Evolutionary conservation across 495 filamentous ascomycete genomes (phyloP), one percentile per base, ranked within the genome.

Genomic region (Podospora comata): DNA sequence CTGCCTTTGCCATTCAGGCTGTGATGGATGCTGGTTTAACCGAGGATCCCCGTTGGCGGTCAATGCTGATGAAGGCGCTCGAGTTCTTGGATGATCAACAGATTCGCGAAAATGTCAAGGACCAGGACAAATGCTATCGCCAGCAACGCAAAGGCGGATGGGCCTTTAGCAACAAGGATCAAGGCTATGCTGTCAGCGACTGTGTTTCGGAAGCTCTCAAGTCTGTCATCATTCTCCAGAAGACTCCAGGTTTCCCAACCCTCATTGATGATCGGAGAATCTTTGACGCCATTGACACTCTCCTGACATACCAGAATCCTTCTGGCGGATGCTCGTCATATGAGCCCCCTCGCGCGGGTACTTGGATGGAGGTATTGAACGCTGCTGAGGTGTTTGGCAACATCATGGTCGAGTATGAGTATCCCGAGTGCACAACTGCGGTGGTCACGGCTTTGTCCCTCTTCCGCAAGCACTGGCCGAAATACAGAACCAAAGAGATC

Each of bases 401-500:
- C 15, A 98, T 99, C 77, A 98, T 99, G 95, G 89, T 98, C 53
- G 92, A 97, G 69, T 99, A 98, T 76, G 93, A 97, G 73, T 97
- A 98, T 71, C 94, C 94, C 0, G 95, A 99, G 76, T 99, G 96
- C 79, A 98, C 95, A 2, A 97, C 96, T 2, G 94, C 95, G 2
- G 91, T 92, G 5, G 91, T 98, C n/a, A 97, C 93, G 2, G 92
- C 90, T 0, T 83, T 99, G 0, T 90, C 88, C 0, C 82, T 94
- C 5, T 99, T 98, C 82, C 84, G 85, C 68, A 87, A 91, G 70
- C 86, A 89, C 73, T 92, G 92, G 80, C 94, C 94, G 0, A 80
- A 89, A 26, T 94, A 99, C 78, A 85, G 93, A 56, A 74, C 85
- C 0, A 76, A 85, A 4, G 94, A 97, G 54, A 97, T 99, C 71